Conservation (phyloP, 805 yeast genomes). For the Wickerhamiella azymoides region DNA sequence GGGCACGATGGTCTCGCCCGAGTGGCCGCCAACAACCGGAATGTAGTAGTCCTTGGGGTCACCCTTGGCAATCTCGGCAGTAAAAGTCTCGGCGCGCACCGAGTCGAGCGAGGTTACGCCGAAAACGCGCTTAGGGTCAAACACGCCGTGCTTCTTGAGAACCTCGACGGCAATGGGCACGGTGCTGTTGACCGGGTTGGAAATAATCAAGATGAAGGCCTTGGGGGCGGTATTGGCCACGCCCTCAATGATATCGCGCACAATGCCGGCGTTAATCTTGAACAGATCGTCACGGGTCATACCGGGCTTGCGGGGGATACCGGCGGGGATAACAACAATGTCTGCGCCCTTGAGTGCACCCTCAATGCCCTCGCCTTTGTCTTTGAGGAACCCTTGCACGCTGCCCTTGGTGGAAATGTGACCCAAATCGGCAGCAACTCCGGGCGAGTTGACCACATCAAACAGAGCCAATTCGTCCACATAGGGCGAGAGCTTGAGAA, state of each 20-base stretch:
- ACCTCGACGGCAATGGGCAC: constrained; percentile 81
- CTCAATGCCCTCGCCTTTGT: constrained; percentile 43
- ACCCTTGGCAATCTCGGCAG: constrained; percentile 36
- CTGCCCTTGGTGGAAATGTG: constrained; percentile 62
- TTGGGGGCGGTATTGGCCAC: constrained; percentile 59
- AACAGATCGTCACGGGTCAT: constrained; percentile 87
- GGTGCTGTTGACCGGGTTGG: constrained; percentile 89
- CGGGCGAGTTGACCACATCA: constrained; percentile 74
- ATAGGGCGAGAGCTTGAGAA: constrained; percentile 54
- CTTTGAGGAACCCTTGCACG: constrained; percentile 48
- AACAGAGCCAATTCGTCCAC: constrained; percentile 57
- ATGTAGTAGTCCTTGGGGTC: constrained; percentile 39
- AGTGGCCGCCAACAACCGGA: constrained; percentile 87
- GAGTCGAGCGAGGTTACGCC: constrained; percentile 86
- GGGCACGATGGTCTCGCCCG: constrained; percentile 90
- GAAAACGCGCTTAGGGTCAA: constrained; percentile 57
- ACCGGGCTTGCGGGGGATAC: constrained; percentile 88
- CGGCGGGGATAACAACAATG: constrained; percentile 82
- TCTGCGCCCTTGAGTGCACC: constrained; percentile 68
- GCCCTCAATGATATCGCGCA: constrained; percentile 57
- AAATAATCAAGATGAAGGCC: constrained; percentile 68
- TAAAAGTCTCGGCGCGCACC: constrained; percentile 75
- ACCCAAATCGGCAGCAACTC: constrained; percentile 78
- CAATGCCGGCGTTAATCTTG: constrained; percentile 71
- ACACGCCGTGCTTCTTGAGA: constrained; percentile 50